These are phyloP conservation scores for Kluyveromyces lactis DNA, from an alignment of 805 yeast genomes.

Conservation along the genomic window DNA sequence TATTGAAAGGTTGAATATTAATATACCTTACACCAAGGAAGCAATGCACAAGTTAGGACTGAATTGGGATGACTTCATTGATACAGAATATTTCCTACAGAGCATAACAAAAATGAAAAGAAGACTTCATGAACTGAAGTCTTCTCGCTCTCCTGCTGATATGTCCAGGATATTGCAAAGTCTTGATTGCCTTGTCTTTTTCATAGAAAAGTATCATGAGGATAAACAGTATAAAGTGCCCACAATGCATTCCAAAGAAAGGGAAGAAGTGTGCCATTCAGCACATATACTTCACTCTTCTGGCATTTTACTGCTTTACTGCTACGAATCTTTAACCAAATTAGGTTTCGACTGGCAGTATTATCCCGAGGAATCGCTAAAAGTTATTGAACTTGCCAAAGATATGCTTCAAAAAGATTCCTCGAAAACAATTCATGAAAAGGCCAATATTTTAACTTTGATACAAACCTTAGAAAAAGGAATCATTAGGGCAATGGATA, in stretches of 20 bases:
- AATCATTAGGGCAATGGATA: background rate
- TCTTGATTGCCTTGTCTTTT: background rate
- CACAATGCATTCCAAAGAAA: background rate
- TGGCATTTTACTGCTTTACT: conserved; percentile 1
- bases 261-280: background rate
- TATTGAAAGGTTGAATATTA: background rate
- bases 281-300: background rate
- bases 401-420: background rate
- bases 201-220: background rate
- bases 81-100: background rate
- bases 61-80: conserved; percentile 2
- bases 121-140: background rate
- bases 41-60: conserved; percentile 1
- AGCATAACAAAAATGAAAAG: background rate
- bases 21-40: background rate
- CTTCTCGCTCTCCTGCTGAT: background rate
- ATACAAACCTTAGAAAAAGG: background rate
- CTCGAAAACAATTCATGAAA: background rate
- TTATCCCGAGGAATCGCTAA: conserved; percentile 3
- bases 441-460: background rate
- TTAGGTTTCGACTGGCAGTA: conserved; percentile 1
- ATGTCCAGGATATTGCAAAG: background rate
- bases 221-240: background rate
- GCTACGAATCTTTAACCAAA: conserved; percentile 1
- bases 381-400: background rate